Evolutionary conservation across 1,284 basidiomycete genomes (phyloP), one percentile per base, ranked within the genome.

Genomic region (Tilletia setariae): DNA sequence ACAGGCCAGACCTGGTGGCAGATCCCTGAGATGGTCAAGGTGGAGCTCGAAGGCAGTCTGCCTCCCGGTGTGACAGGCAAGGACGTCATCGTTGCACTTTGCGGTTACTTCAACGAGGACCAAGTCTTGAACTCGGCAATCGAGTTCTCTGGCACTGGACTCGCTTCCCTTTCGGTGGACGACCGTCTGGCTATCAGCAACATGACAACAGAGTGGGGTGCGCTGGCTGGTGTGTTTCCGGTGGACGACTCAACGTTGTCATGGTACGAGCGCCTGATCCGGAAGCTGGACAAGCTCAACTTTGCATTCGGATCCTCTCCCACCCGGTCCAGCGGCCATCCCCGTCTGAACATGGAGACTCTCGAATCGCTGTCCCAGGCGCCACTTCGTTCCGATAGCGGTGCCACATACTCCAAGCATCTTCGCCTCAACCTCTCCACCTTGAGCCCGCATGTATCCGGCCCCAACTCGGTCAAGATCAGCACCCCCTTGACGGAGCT

Each of bases 1-100:
- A 98, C 96, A 0, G 93, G 95, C 51, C 93, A 93, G 84, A 98
- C 96, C 2, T 99, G 95, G 95, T 98, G 95, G 96, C 95, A 98
- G 85, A 91, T 99, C 30, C 95, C 95, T 6, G 89, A 93, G 9
- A 94, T 97, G 87, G 88, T 99, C 83, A 93, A 93, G 72, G 95
- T 98, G 69, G 93, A 97, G 79, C 86, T 99, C 51, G 89, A 87
- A 70, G 95, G 95, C 15, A 85, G 85, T 71, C 87, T 98, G 0
- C 86, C 91, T 0, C 88, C 90, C 0, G 96, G 96, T 8, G 95
- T 98, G 0, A 96, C 93, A 0, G 96, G 96, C 44, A 99, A 99
- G 84, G 95, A 99, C 79, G 92, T 99, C 56, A 98, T 99, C 70
- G 92, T 99, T 13, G 95, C 95, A 0, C 87, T 99, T 2, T 98